Percentiles rank a stretch among this genome's conserved stretches.
These are phyloP conservation scores for Penicillium olsonii DNA, from an alignment of 2,329 filamentous ascomycete genomes.

Conservation along the genomic window DNA sequence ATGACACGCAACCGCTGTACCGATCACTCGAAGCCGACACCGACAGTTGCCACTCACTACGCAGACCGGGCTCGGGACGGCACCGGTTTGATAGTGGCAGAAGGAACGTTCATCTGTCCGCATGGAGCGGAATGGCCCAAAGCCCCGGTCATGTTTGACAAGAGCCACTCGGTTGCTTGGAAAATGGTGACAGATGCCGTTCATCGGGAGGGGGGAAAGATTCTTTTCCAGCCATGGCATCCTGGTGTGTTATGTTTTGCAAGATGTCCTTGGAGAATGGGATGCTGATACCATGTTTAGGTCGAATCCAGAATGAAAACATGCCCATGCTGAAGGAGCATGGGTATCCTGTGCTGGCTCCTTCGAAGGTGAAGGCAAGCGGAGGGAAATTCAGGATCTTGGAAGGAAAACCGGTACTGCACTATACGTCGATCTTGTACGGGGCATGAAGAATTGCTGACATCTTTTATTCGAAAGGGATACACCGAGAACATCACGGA, in stretches of 20 bases:
- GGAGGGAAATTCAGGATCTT: not conserved
- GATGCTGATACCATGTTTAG: constrained; percentile 24
- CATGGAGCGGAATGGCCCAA: not conserved
- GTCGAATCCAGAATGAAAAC: not conserved
- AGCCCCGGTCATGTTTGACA: not conserved
- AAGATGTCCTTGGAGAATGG: no score
- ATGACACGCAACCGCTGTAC: not conserved
- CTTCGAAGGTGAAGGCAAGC: not conserved
- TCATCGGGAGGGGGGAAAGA: not conserved
- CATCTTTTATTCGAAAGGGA: no score
- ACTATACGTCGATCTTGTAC: no score
- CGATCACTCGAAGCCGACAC: not conserved
- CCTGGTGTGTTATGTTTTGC: not conserved
- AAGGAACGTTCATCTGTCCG: not conserved
- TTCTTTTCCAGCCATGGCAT: not conserved
- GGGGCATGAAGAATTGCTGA: no score
- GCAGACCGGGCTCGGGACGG: not conserved
- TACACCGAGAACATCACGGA: not conserved
- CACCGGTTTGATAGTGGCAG: not conserved
- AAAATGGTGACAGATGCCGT: not conserved
- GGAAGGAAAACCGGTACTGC: not conserved
- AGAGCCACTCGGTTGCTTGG: not conserved
- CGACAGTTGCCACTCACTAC: not conserved
- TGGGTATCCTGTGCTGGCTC: not conserved
- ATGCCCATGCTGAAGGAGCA: not conserved